Evolutionary conservation across 2,329 filamentous ascomycete species (phyloP), one percentile per base, ranked within the genome.

Genomic region (Cytospora piceicola): DNA sequence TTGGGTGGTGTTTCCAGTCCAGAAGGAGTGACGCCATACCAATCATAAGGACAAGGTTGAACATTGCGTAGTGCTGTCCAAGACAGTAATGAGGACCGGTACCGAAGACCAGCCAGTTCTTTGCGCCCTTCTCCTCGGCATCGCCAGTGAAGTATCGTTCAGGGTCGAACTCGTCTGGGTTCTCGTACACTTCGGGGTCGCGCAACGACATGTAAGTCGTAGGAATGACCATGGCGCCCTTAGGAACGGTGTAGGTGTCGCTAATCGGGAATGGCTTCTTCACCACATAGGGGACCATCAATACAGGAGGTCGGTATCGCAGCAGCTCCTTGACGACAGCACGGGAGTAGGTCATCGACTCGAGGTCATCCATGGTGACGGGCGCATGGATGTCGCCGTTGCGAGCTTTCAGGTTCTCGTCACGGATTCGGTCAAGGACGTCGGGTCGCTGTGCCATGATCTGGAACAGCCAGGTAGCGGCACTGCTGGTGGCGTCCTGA

Each of bases 21-120:
- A 98, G 83, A 75, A 89, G 83, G 77, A 97, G 84, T 70, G 92
- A 91, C 11, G 93, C 94, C 85, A 95, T 97, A 75, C 93, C 94
- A 73, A 97, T 85, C 85, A 96, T 91, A 56, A 92, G 87, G 75
- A 92, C 94, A 72, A 99, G 81, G 79, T 97, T 97, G 68, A 93
- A 83, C 77, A 92, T 89, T 11, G 93, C 95, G 74, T 97, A 99
- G 54, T 89, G 89, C 81, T 98, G 94, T 61, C 94, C 95, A 42
- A 98, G 84, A 78, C 95, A 99, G 83, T 98, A 97, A 80, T 98
- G 95, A 72, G 95, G 92, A 9, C 95, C 95, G 22, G 92, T 94
- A 73, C 95, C 95, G 73, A 99, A 98, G 22, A 98, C 94, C 60
- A 99, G 85, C 83, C 90, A 98, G 83, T 98, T 99, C 89, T 97